These are phyloP conservation scores for Hypoxylon sp. DNA, from an alignment of 2,329 filamentous ascomycete species.

Conservation along the genomic window DNA sequence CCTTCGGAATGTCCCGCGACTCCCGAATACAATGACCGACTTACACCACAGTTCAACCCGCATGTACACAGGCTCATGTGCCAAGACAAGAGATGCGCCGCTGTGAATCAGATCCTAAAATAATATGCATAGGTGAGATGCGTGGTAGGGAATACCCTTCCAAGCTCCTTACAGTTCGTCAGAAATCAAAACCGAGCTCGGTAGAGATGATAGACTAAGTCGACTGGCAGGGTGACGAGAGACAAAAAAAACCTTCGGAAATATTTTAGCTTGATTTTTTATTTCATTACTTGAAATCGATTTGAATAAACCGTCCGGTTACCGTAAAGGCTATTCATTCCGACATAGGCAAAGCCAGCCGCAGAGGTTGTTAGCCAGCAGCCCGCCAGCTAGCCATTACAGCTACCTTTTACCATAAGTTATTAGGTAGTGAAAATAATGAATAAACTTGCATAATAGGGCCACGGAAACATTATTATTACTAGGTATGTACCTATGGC, in stretches of 20 bases:
- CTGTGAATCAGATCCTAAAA: slow-evolving; percentile 47
- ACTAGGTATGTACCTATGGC: slow-evolving; percentile 4
- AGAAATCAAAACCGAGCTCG: slow-evolving; percentile 34
- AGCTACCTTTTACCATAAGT: slow-evolving; percentile 22
- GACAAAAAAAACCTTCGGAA: slow-evolving; percentile 5
- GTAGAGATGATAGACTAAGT: slow-evolving; percentile 25
- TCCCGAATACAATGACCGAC: slow-evolving; percentile 47
- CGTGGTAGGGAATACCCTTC: slow-evolving; percentile 42
- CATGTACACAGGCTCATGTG: slow-evolving; percentile 45
- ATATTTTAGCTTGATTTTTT: neutral
- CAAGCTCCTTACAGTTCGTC: slow-evolving; percentile 30
- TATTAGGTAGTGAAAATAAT: slow-evolving; percentile 42
- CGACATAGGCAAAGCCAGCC: slow-evolving; percentile 33
- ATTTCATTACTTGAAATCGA: neutral
- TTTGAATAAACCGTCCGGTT: slow-evolving; percentile 38
- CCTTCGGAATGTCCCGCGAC: slow-evolving; percentile 43
- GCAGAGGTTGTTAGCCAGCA: slow-evolving; percentile 15
- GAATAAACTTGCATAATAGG: slow-evolving; percentile 40
- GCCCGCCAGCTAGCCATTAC: neutral
- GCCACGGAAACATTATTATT: slow-evolving; percentile 16
- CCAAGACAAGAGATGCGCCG: slow-evolving; percentile 46
- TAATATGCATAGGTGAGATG: slow-evolving; percentile 45
- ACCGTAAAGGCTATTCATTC: slow-evolving; percentile 37
- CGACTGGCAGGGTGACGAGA: slow-evolving; percentile 14
- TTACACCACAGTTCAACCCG: slow-evolving; percentile 47